phyloP scores from a whole-genome alignment of 1,139 yeast species.

The Blastobotrys proliferans region DNA sequence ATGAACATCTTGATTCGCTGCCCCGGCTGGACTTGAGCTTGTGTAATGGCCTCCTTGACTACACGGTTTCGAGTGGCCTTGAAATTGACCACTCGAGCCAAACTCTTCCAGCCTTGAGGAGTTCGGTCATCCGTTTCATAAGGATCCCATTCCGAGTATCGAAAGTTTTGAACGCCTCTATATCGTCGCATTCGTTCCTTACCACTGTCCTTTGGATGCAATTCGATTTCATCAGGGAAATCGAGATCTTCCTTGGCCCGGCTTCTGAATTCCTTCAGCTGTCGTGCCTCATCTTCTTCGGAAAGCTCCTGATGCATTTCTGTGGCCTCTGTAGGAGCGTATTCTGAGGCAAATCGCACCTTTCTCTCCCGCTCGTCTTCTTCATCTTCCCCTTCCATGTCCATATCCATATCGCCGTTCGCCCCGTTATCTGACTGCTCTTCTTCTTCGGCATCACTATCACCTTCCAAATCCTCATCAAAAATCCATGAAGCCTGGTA shows the following conservation, averaged over 20 bases:
- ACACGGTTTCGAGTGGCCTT: conserved; percentile 72
- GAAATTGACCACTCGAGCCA: conserved; percentile 71
- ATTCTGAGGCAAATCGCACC: conserved; percentile 26
- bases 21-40: conserved; percentile 62
- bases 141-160: conserved; percentile 80
- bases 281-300: conserved; percentile 80
- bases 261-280: conserved; percentile 62
- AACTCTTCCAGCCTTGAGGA: conserved; percentile 75
- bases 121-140: conserved; percentile 74
- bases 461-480: conserved; percentile 46
- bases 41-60: conserved; percentile 52
- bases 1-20: conserved; percentile 56
- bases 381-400: conserved; percentile 35
- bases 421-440: conserved; percentile 51
- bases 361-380: conserved; percentile 27
- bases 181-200: conserved; percentile 69
- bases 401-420: conserved; percentile 39
- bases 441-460: conserved; percentile 42
- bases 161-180: conserved; percentile 81
- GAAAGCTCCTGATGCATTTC: conserved; percentile 71
- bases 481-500: conserved; percentile 93
- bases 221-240: conserved; percentile 93
- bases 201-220: conserved; percentile 71
- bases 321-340: conserved; percentile 47
- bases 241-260: conserved; percentile 80